phyloP scores from a whole-genome alignment of 2,329 filamentous ascomycete species.

The Rachicladosporium sp. region DNA sequence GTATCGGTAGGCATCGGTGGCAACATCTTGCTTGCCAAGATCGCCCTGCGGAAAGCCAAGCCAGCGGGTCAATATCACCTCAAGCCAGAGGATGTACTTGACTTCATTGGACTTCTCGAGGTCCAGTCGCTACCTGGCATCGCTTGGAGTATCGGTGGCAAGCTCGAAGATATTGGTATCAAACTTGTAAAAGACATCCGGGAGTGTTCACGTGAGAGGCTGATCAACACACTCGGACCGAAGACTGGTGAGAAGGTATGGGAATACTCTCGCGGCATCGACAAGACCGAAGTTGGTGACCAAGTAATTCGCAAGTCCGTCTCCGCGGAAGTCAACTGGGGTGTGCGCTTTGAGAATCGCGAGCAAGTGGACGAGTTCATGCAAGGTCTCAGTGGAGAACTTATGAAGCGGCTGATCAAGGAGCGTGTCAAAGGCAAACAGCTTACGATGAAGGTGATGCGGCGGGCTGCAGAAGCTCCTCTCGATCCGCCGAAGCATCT shows the following conservation, averaged over 20 bases:
- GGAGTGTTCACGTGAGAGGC: conserved; percentile 59
- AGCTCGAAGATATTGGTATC: conserved; percentile 76
- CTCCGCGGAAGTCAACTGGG: conserved; percentile 96
- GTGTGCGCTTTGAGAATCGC: conserved; percentile 85
- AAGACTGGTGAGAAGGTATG: conserved; percentile 87
- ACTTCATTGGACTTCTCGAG: conserved; percentile 63
- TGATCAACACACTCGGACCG: conserved; percentile 64
- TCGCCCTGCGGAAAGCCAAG: conserved; percentile 83
- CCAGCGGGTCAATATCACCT: conserved; percentile 87
- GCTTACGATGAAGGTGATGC: conserved; percentile 91
- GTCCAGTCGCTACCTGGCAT: conserved; percentile 81
- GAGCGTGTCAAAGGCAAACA: conserved; percentile 80
- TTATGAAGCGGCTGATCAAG: conserved; percentile 67
- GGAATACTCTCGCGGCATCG: conserved; percentile 83
- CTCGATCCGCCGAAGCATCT: conserved; percentile 86
- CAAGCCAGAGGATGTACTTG: conserved; percentile 64
- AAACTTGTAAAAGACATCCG: conserved; percentile 74
- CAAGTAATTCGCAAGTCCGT: conserved; percentile 86
- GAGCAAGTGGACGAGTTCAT: conserved; percentile 91
- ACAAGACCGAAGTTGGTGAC: conserved; percentile 72
- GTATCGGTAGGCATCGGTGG: conserved; percentile 87
- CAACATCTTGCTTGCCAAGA: conserved; percentile 83
- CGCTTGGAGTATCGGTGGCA: conserved; percentile 77
- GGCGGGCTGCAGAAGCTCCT: conserved; percentile 71
- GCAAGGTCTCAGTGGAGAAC: conserved; percentile 68